Base-by-base conservation (phyloP, 169 alveolate species). In the Theileria sp. region DNA sequence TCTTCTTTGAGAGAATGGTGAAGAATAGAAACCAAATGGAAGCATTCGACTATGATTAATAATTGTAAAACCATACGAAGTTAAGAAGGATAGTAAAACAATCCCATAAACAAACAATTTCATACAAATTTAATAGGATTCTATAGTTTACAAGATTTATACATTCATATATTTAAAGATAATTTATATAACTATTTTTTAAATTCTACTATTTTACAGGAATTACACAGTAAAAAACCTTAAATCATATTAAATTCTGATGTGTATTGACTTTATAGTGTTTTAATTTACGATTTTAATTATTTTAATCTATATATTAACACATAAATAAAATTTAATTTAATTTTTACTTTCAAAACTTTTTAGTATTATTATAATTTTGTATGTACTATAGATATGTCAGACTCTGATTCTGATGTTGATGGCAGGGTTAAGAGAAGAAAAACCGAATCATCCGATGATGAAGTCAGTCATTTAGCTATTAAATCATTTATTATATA, bases 201-300 rank as follows among this genome's bases (percentile, higher is more conserved):
- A 15, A 5, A 1, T 58, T 58, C 3, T 2, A 58, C 10, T 58
- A 58, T 21, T 21, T 58, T 19, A 58, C 34, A 21, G 13, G 32
- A 58, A 58, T 58, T 58, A 21, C 13, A 58, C 10, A 21, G 3
- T 21, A 8, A 58, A 58, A 25, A 0, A 3, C 34, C n/a, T 58
- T 6, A 58, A 25, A 58, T 21, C 34, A 3, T 1, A 58, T 58
- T 9, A 9, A 58, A 58, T 19, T 58, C 36, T 15, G 5, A 58
- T 58, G 67, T 58, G 67, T 58, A 58, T 58, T 21, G 32, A 25
- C 67, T 21, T 21, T 58, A 58, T 58, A 30, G 67, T 58, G 67
- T 58, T 6, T 21, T 21, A 58, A 58, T 25, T 58, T 58, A 19
- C 34, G 13, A 21, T 58, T 58, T 58, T 58, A 21, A 58, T 58